Conservation (phyloP, 768 basidiomycete genomes). For the Russula olivacea region DNA sequence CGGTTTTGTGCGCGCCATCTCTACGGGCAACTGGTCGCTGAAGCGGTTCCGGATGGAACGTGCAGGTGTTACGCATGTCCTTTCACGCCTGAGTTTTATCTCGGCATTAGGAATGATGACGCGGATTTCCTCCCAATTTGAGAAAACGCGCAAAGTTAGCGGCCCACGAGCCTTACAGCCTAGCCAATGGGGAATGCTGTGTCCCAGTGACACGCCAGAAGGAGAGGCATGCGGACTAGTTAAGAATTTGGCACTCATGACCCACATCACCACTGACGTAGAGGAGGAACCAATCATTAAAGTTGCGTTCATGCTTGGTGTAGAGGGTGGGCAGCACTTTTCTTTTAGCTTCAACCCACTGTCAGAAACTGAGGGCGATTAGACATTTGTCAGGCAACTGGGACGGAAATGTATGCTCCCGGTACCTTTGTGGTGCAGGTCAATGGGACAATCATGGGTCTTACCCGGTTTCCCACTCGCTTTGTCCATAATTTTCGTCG, state of each 20-base stretch:
- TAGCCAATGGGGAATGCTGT: slow-evolving; percentile 98
- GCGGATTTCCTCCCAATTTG: slow-evolving; percentile 95
- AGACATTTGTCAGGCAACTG: slow-evolving; percentile 90
- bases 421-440: slow-evolving; percentile 94
- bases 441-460: slow-evolving; percentile 92
- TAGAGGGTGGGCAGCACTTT: slow-evolving; percentile 65
- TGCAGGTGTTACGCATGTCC: slow-evolving; percentile 96
- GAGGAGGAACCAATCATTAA: slow-evolving; percentile 91
- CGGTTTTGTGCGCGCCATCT: slow-evolving; percentile 95
- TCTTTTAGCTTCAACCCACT: background rate
- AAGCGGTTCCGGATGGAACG: slow-evolving; percentile 99
- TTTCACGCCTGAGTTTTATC: slow-evolving; percentile 92
- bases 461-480: slow-evolving; percentile 76
- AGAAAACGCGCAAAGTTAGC: slow-evolving; percentile 98
- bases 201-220: slow-evolving; percentile 98
- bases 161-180: slow-evolving; percentile 96
- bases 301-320: slow-evolving; percentile 90
- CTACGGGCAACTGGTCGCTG: slow-evolving; percentile 97
- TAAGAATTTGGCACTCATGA: slow-evolving; percentile 98
- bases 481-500: slow-evolving; percentile 91
- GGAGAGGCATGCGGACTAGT: slow-evolving; percentile 98
- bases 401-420: slow-evolving; percentile 92
- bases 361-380: slow-evolving; percentile 1
- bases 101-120: slow-evolving; percentile 99
- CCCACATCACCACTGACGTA: slow-evolving; percentile 98